A percentile compares a stretch with the other conserved stretches of the same genome.
phyloP scores from a whole-genome alignment of 768 basidiomycete species.

The Termitomyces sp. region DNA sequence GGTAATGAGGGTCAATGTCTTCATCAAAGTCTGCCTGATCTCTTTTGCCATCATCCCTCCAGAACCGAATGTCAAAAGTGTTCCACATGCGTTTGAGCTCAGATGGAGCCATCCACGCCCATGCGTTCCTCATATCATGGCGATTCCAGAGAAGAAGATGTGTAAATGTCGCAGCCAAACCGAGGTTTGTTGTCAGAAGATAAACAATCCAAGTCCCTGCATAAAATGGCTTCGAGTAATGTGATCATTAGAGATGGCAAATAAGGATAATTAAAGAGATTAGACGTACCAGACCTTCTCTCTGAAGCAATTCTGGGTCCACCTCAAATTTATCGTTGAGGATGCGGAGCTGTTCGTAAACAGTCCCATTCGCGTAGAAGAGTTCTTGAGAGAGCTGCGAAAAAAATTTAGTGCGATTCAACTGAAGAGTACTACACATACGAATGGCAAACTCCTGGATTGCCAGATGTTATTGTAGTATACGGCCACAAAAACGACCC shows the following conservation, averaged over 20 bases:
- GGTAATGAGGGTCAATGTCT: constrained; percentile 43
- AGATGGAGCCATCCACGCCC: constrained; percentile 39
- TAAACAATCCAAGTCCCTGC: constrained; percentile 43
- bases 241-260: not conserved
- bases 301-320: constrained; percentile 30
- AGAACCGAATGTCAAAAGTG: constrained; percentile 36
- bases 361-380: constrained; percentile 40
- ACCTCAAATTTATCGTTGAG: constrained; percentile 40
- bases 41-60: constrained; percentile 35
- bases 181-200: constrained; percentile 39
- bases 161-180: constrained; percentile 42
- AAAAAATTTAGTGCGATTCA: constrained; percentile 6
- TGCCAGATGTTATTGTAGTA: constrained; percentile 54
- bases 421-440: constrained; percentile 5
- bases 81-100: constrained; percentile 25
- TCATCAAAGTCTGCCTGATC: constrained; percentile 19
- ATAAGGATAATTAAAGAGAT: not conserved
- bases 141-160: constrained; percentile 43
- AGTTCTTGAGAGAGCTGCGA: constrained; percentile 46
- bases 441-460: constrained; percentile 28
- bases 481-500: constrained; percentile 41
- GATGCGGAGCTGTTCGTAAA: constrained; percentile 42
- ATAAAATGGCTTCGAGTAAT: constrained; percentile 32
- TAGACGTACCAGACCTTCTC: constrained; percentile 32
- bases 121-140: constrained; percentile 33